These are phyloP conservation scores for Wakefieldia striispora DNA, from an alignment of 768 basidiomycete species.

Conservation along the genomic window DNA sequence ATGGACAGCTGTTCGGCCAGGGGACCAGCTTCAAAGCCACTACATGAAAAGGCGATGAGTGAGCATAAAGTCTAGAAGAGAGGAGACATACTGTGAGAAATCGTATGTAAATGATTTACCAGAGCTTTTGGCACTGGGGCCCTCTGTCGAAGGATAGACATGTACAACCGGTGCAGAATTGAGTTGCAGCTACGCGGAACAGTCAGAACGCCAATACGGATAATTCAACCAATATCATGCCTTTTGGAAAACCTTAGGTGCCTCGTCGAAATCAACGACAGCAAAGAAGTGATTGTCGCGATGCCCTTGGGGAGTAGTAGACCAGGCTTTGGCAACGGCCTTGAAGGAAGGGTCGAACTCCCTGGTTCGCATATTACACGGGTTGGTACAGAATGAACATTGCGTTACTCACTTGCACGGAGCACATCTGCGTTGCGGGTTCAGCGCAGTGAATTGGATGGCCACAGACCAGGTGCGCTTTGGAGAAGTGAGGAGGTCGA, in stretches of 20 bases:
- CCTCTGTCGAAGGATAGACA: slow-evolving; percentile 70
- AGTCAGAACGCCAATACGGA: slow-evolving; percentile 10
- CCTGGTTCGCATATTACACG: slow-evolving; percentile 39
- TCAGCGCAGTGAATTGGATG: slow-evolving; percentile 87
- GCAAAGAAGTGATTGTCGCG: slow-evolving; percentile 90
- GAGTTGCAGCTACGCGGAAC: slow-evolving; percentile 62
- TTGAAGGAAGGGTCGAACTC: slow-evolving; percentile 83
- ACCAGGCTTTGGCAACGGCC: slow-evolving; percentile 85
- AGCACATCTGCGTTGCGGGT: slow-evolving; percentile 74
- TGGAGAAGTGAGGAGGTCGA: slow-evolving; percentile 72
- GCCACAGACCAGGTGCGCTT: slow-evolving; percentile 86
- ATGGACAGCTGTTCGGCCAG: slow-evolving; percentile 73
- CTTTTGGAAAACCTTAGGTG: slow-evolving; percentile 74
- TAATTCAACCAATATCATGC: slow-evolving; percentile 37
- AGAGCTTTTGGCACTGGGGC: slow-evolving; percentile 54
- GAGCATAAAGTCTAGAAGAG: not conserved
- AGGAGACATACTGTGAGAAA: slow-evolving; percentile 61
- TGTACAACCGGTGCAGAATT: slow-evolving; percentile 82
- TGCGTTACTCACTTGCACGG: slow-evolving; percentile 79
- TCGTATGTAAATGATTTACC: slow-evolving; percentile 70
- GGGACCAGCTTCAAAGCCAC: slow-evolving; percentile 79
- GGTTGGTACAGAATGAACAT: not conserved
- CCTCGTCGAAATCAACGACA: slow-evolving; percentile 83
- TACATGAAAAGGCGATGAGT: slow-evolving; percentile 30
- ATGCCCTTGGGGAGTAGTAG: slow-evolving; percentile 52